Percentiles rank a stretch among this genome's conserved stretches.
Conservation (phyloP, 495 filamentous ascomycete species). For the Penicillium roqueforti region DNA sequence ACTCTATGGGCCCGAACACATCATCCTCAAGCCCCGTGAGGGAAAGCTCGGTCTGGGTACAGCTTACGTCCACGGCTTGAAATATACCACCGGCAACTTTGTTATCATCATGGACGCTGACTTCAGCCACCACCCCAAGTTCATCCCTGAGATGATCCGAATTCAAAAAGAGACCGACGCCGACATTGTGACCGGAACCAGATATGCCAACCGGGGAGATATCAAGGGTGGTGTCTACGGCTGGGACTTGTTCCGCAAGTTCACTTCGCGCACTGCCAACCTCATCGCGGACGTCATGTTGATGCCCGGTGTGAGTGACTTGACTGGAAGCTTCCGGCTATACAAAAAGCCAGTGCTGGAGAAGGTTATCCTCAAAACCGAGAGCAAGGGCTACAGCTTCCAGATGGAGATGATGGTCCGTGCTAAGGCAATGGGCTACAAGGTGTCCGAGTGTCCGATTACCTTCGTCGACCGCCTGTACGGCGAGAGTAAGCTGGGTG, state of each 20-base stretch:
- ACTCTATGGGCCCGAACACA: slow-evolving; percentile 68
- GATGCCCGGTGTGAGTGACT: slow-evolving; percentile 89
- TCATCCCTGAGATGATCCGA: slow-evolving; percentile 82
- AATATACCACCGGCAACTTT: slow-evolving; percentile 83
- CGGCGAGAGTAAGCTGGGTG: slow-evolving; percentile 91
- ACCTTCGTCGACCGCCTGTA: slow-evolving; percentile 93
- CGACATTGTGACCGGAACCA: slow-evolving; percentile 95
- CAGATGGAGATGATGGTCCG: slow-evolving; percentile 98
- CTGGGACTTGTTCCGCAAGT: slow-evolving; percentile 95
- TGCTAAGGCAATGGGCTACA: slow-evolving; percentile 88
- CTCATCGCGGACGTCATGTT: slow-evolving; percentile 93
- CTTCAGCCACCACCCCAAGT: slow-evolving; percentile 97
- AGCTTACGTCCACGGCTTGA: slow-evolving; percentile 91
- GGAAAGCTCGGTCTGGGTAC: slow-evolving; percentile 97
- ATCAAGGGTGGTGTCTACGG: slow-evolving; percentile 86
- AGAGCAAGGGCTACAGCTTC: slow-evolving; percentile 95
- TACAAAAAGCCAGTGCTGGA: slow-evolving; percentile 89
- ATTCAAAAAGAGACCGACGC: slow-evolving; percentile 66
- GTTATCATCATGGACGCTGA: slow-evolving; percentile 99
- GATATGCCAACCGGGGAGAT: slow-evolving; percentile 66
- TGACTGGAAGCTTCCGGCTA: slow-evolving; percentile 90
- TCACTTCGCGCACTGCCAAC: slow-evolving; percentile 86
- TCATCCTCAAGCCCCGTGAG: slow-evolving; percentile 77
- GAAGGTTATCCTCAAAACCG: slow-evolving; percentile 78
- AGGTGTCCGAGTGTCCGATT: slow-evolving; percentile 90